Base-by-base conservation (phyloP, 495 filamentous ascomycete genomes). In the Thozetella sp. region DNA sequence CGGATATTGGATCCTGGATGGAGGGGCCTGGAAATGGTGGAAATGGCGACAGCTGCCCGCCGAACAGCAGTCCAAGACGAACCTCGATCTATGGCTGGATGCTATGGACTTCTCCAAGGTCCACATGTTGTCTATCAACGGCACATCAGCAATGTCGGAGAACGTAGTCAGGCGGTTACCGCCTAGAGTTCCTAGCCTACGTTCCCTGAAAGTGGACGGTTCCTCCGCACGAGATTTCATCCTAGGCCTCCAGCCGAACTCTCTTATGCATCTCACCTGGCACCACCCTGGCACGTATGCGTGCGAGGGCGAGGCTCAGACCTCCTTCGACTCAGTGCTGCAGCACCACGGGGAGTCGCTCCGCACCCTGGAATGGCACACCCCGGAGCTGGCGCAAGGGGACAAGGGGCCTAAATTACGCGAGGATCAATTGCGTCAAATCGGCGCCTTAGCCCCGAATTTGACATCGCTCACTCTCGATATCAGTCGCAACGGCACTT, bases 91-190 rank as follows among this genome's bases (percentile, higher is more conserved):
- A 12, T 57, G 55, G 55, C 55, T 57, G 3, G 55, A 57, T 26
- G 43, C 55, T 22, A 57, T 57, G 55, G 55, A 57, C 55, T 57
- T 57, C 20, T 57, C 55, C 13, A 34, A 27, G n/a, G n/a, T 57
- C 22, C 55, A 57, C 55, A 57, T 40, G 6, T 40, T 57, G 55
- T 23, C 43, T 15, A 4, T 57, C n/a, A 46, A 57, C 37, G 13
- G 27, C 37, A 46, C 20, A 19, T 6, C 17, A 2, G 25, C 19
- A 3, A 1, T 57, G 9, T 23, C 37, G 22, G 34, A 50, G 11
- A 34, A 57, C 23, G 34, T 57, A 3, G 24, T 46, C 1, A 3
- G 27, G 9, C 43, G 27, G 19, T 40, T 57, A 10, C 37, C 55
- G 15, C 9, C 22, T 2, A 11, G 37, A 22, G 27, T 57, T 19